Evolutionary conservation across 257 asterid genomes (phyloP).

Genomic region (Lithospermum erythrorhizon): DNA sequence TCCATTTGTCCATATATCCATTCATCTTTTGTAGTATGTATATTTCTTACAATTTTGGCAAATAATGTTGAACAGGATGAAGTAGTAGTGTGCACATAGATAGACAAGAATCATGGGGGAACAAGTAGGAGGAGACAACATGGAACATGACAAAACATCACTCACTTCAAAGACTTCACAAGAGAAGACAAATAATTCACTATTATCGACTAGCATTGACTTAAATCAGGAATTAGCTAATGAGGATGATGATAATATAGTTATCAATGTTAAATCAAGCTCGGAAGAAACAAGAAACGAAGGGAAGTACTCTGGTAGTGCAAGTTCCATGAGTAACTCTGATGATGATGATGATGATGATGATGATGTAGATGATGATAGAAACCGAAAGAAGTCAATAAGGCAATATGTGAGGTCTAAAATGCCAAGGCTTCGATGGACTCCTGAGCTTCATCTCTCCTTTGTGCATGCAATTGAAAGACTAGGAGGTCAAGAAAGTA

Average conservation of each 20-base stretch:
- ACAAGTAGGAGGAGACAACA: slow-evolving; percentile 1
- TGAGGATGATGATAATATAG: not conserved
- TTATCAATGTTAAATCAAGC: not conserved
- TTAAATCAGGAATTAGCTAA: slow-evolving; percentile 47
- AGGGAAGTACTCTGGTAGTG: not conserved
- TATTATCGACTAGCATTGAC: slow-evolving; percentile 36
- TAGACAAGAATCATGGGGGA: not conserved
- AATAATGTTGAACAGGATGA: too few relatives aligned
- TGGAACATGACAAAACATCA: slow-evolving; percentile 13
- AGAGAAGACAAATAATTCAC: slow-evolving; percentile 19
- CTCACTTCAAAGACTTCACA: slow-evolving; percentile 19
- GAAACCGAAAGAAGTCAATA: slow-evolving; percentile 14
- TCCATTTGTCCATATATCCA: too few relatives aligned
- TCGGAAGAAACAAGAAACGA: not conserved
- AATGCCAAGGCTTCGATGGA: slow-evolving; percentile 90
- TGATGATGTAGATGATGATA: not conserved
- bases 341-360: not conserved
- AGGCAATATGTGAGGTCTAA: slow-evolving; percentile 72
- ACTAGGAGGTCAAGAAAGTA: slow-evolving; percentile 95
- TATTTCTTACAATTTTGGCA: too few relatives aligned
- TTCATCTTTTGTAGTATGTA: too few relatives aligned
- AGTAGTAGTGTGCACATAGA: too few relatives aligned
- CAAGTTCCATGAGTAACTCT: not conserved
- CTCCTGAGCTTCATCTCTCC: slow-evolving; percentile 78
- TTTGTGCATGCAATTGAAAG: slow-evolving; percentile 82